Base-by-base conservation (phyloP, 371 early-diverging fungal species). In the Mucor mucedo region DNA sequence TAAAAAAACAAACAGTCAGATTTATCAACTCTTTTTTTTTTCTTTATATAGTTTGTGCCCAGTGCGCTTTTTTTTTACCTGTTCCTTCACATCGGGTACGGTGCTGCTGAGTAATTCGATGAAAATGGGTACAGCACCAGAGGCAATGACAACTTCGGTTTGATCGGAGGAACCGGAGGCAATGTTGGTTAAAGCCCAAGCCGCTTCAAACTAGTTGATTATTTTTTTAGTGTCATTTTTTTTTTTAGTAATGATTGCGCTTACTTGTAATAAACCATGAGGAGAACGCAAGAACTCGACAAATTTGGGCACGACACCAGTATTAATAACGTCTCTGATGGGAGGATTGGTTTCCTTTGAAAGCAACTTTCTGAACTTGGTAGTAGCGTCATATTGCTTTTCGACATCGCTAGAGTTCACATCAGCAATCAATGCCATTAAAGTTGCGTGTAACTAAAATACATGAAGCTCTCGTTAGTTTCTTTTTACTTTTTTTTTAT, bases 111-210 rank as follows among this genome's bases (percentile, higher is more conserved):
- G 83, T 56, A 99, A 88, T 70, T 93, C 84, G 60, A 99, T 89
- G 69, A 99, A 97, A 55, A 89, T 79, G 59, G 96, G 97, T 38
- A 99, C 93, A 6, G 99, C 99, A 53, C 94, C 94, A 52, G 90
- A 78, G 41, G 98, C 89, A 55, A 99, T 91, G n/a, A 99, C 98
- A 42, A 88, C 87, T 74, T 92, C 87, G 3, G 99, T 99, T 82
- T 99, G 99, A 59, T 89, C 79, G 5, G 97, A 94, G 14, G 95
- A 91, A 29, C 99, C 99, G 6, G 99, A 99, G 14, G 99, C 99
- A 77, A 99, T 99, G 82, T 99, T 99, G 62, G 99, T 99, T 66
- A 99, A 84, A 41, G 98, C 99, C 99, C 99, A 99, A 14, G 99
- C 99, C 59, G 99, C 93, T 82, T 99, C 99, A 77, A 99, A 97